These are phyloP conservation scores for Bremia lactucae DNA, from an alignment of 352 stramenopile genomes.

Conservation along the genomic window DNA sequence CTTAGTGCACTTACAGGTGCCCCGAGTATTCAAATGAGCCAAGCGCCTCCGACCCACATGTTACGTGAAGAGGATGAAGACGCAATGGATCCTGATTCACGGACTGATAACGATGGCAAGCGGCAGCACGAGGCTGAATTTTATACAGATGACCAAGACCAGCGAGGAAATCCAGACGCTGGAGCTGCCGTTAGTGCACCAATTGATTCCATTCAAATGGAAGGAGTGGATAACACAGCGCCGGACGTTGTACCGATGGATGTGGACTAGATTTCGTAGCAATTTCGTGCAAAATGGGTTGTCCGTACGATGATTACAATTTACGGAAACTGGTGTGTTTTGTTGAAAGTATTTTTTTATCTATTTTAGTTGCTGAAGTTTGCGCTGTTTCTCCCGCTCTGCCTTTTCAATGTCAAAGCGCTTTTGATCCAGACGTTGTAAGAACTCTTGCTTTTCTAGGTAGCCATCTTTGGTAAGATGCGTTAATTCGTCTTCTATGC, in stretches of 20 bases:
- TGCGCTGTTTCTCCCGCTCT: conserved; percentile 68
- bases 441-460: conserved; percentile 93
- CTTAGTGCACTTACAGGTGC: conserved; percentile 58
- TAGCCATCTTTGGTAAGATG: conserved; percentile 90
- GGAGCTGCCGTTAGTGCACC: conserved; percentile 18
- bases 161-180: conserved; percentile 45
- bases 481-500: conserved; percentile 87
- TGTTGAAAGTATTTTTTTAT: conserved; percentile 18
- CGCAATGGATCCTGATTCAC: conserved; percentile 47
- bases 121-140: conserved; percentile 75
- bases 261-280: conserved; percentile 34
- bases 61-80: conserved; percentile 78
- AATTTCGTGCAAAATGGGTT: conserved; percentile 1
- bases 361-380: conserved; percentile 32
- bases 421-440: conserved; percentile 81
- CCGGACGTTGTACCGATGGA: conserved; percentile 70
- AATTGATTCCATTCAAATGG: conserved; percentile 15
- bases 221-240: conserved; percentile 35
- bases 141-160: conserved; percentile 72
- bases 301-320: conserved; percentile 2
- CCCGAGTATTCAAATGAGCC: conserved; percentile 73
- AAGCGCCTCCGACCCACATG: conserved; percentile 60
- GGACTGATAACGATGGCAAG: conserved; percentile 58
- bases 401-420: conserved; percentile 86
- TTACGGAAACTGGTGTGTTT: conserved; percentile 6